Base-by-base conservation (phyloP, 176 grass and related monocot genomes). In the Chrysopogon serrulatus region DNA sequence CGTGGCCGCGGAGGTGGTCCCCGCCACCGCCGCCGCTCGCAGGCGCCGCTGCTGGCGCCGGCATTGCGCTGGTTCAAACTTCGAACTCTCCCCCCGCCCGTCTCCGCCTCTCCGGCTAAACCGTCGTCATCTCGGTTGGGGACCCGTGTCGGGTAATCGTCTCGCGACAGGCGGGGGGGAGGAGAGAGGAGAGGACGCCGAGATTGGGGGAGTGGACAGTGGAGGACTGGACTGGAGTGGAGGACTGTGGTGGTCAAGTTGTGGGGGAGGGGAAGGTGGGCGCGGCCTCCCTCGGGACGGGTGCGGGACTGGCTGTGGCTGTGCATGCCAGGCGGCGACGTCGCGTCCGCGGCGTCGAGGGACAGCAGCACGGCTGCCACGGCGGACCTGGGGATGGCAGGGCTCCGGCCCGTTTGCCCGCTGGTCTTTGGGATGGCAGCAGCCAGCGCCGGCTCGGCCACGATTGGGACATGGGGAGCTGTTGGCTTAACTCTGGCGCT, bases 1-100 rank as follows among this genome's bases (percentile, higher is more conserved):
- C 89, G 64, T 98, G 96, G 7, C 62, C 84, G 6, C 82, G 83
- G 68, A 79, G 77, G 68, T 98, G 96, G 30, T 88, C 84, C 1
- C 78, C 56, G 7, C 73, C 44, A 34, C 71, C 79, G 45, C 74
- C 71, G 79, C 76, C 82, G 37, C 54, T 83, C 56, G 12, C 71
- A n/a, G n/a, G n/a, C 44, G 17, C 73, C 66, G 42, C 5, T 31
- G 36, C 42, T 2, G 84, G 76, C 57, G 39, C 83, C 65, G 86
- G 78, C 86, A 85, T 88, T 88, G 78, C 83, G 34, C 35, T 53
- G 47, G 81, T 86, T 72, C 70, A 88, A 73, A 26, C 54, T 82
- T n/a, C n/a, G n/a, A n/a, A n/a, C 49, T 24, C 9, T 13, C 14
- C 2, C n/a, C 8, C 34, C 35, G 0, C 35, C 19, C 17, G 19